Evolutionary conservation across 495 filamentous ascomycete species (phyloP), one percentile per base, ranked within the genome.

Genomic region (Penicillium mononematosum): DNA sequence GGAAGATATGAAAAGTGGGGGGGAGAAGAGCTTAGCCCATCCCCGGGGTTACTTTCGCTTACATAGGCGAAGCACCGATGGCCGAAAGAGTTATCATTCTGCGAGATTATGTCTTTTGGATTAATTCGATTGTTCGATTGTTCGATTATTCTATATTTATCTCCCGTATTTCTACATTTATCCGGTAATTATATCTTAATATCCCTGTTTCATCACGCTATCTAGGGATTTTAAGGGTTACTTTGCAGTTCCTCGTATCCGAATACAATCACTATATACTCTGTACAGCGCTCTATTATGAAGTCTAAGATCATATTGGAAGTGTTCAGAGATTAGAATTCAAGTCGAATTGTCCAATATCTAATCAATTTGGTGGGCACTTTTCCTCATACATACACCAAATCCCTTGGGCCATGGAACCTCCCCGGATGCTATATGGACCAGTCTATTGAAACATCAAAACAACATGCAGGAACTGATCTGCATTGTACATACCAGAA

Each of bases 1-100:
- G 17, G n/a, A 20, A 20, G 29, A 34, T 20, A 44, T 22, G 24
- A 12, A 42, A 50, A 53, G 38, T 20, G 49, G 44, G 45, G 47
- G 53, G 29, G 17, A 20, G 53, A 42, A 51, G 52, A 64, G 55
- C 46, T 36, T 32, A 31, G 41, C 29, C 10, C 27, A 10, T 7
- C 3, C 43, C 4, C 0, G 9, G 12, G n/a, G 25, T 20, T 10
- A 44, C 25, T 46, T 55, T 47, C 44, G 53, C 53, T 55, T 55
- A 39, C 36, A 39, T 39, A 55, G 43, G 19, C 39, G n/a, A 22
- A 47, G 11, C 31, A 32, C 32, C 32, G 53, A 55, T 44, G 17
- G 9, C 11, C 38, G n/a, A 48, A 48, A 32, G 8, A 8, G 45
- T 27, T 32, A n/a, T 14, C 27, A 48, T 48, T 32, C 27, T 48